phyloP scores from a whole-genome alignment of 768 basidiomycete genomes.

The Boletellus emodensis region DNA sequence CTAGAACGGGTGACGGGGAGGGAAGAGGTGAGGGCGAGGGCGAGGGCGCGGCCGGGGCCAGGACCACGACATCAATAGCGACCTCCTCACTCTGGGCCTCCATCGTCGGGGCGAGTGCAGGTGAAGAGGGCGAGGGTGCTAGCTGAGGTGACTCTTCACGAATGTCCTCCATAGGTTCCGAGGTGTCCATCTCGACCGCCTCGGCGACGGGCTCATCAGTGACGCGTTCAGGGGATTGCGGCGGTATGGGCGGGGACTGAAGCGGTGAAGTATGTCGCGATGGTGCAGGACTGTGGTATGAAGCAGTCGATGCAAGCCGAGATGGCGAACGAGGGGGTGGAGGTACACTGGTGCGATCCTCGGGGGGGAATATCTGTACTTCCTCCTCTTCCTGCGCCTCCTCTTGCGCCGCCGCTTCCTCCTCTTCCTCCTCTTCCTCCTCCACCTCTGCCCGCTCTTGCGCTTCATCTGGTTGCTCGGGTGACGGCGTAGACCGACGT shows the following conservation, averaged over 20 bases:
- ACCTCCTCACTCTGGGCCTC: conserved; percentile 3
- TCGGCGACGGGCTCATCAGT: conserved; percentile 8
- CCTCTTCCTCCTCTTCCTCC: conserved; percentile 7
- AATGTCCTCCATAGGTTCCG: conserved; percentile 18
- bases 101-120: not conserved
- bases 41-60: not conserved
- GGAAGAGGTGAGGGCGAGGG: not conserved
- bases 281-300: conserved; percentile 12
- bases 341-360: not conserved
- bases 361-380: conserved; percentile 1
- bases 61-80: not conserved
- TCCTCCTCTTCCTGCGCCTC: conserved; percentile 14
- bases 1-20: not conserved
- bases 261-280: conserved; percentile 18
- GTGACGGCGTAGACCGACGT: conserved; percentile 15
- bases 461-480: conserved; percentile 1
- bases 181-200: conserved; percentile 10
- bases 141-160: conserved; percentile 24
- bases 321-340: conserved; percentile 19
- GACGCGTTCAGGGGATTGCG: conserved; percentile 6
- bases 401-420: conserved; percentile 16
- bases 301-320: conserved; percentile 6
- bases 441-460: not conserved
- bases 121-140: conserved; percentile 23
- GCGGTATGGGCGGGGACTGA: conserved; percentile 10